Evolutionary conservation across 2,329 filamentous ascomycete species (phyloP).

Genomic region (Zopfia rhizophila): DNA sequence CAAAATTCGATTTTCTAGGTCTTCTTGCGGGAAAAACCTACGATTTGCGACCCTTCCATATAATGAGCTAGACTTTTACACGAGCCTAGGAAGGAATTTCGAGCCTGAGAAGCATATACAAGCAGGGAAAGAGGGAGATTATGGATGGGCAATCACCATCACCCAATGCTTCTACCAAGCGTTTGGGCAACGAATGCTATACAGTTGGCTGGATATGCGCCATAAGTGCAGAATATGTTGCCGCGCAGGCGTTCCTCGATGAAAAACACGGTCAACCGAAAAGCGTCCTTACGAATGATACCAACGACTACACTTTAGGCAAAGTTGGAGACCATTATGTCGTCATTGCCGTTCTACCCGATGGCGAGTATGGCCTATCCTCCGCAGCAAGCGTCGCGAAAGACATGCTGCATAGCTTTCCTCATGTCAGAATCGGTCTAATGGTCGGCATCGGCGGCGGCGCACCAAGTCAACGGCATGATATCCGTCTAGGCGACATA

Average conservation of each 20-base stretch:
- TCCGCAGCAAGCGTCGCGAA: slow-evolving; percentile 31
- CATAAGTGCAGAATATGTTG: slow-evolving; percentile 49
- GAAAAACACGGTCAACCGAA: slow-evolving; percentile 35
- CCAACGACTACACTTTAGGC: slow-evolving; percentile 42
- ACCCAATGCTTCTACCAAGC: too few species aligned
- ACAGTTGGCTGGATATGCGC: slow-evolving; percentile 61
- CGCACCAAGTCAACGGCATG: slow-evolving; percentile 19
- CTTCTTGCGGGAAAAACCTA: too few species aligned
- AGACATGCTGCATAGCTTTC: slow-evolving; percentile 26
- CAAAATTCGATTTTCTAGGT: too few species aligned
- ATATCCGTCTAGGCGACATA: slow-evolving; percentile 40
- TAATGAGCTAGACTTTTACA: too few species aligned
- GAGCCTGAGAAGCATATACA: too few species aligned
- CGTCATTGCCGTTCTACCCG: slow-evolving; percentile 38
- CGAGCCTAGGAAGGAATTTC: too few species aligned
- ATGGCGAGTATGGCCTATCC: slow-evolving; percentile 26
- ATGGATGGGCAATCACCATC: too few species aligned
- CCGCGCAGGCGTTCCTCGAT: slow-evolving; percentile 37
- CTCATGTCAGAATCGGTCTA: slow-evolving; percentile 30
- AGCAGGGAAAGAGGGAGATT: too few species aligned
- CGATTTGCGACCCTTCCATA: too few species aligned
- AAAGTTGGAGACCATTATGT: slow-evolving; percentile 45
- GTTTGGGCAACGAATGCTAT: slow-evolving; percentile 45
- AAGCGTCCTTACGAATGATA: slow-evolving; percentile 19
- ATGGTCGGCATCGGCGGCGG: slow-evolving; percentile 37